A percentile compares a stretch with the other conserved stretches of the same genome.
Evolutionary conservation across 1,139 yeast genomes (phyloP).

Genomic region (Geotrichum restrictum): DNA sequence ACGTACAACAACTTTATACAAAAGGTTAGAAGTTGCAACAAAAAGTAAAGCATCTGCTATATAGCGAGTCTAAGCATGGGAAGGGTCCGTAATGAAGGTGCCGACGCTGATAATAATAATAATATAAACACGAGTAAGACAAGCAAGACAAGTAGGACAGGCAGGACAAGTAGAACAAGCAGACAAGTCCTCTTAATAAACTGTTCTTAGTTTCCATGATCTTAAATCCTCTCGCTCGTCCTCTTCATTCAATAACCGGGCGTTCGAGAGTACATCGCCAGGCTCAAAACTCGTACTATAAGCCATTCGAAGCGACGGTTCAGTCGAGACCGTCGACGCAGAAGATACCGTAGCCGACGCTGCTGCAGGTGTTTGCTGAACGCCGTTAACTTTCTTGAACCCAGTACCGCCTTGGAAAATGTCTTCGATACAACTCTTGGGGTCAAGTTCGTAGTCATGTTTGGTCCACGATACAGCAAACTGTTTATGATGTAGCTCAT

Average conservation of each 20-base stretch:
- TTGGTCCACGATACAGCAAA: slow-evolving; percentile 77
- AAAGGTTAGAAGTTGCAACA: not conserved
- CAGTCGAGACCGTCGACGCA: not conserved
- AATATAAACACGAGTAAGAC: too few relatives aligned
- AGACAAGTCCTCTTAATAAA: too few relatives aligned
- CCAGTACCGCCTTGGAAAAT: slow-evolving; percentile 73
- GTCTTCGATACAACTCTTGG: slow-evolving; percentile 70
- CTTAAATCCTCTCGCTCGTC: slow-evolving; percentile 20
- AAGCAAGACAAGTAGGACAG: too few relatives aligned
- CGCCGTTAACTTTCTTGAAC: slow-evolving; percentile 29
- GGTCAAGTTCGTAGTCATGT: slow-evolving; percentile 67
- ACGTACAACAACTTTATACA: too few relatives aligned
- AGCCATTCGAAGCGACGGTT: not conserved
- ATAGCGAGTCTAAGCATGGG: too few relatives aligned
- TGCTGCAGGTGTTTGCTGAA: not conserved
- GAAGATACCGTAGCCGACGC: not conserved
- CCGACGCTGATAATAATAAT: too few relatives aligned
- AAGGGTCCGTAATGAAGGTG: too few relatives aligned
- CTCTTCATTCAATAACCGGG: slow-evolving; percentile 18
- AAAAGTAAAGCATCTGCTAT: too few relatives aligned
- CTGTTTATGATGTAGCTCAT: slow-evolving; percentile 51
- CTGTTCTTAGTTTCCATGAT: slow-evolving; percentile 18
- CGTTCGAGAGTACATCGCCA: not conserved
- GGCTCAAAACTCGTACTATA: slow-evolving; percentile 5
- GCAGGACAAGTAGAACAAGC: too few relatives aligned